Conservation (phyloP, 2,329 filamentous ascomycete species). For the Claviceps sp. region DNA sequence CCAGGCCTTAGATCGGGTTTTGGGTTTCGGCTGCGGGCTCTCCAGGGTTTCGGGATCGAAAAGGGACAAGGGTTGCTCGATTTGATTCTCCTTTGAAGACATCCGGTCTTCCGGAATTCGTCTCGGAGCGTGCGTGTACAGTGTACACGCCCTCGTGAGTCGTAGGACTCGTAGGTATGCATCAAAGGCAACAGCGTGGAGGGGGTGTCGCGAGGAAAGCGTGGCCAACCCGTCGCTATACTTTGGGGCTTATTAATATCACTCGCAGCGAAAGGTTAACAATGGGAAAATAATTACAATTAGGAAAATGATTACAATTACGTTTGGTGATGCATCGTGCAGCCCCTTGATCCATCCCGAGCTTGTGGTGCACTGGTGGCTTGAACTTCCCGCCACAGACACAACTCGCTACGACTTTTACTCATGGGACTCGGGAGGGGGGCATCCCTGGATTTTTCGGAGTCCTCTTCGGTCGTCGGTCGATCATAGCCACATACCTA, state of each 20-base stretch:
- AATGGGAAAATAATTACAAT: not conserved
- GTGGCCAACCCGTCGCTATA: not conserved
- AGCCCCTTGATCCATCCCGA: constrained; percentile 1
- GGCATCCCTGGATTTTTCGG: not conserved
- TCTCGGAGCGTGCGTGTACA: not conserved
- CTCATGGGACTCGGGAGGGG: not conserved
- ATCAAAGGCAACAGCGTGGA: not conserved
- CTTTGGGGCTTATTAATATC: not conserved
- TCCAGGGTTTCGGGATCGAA: too few species aligned
- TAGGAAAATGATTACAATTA: not conserved
- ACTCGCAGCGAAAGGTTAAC: not conserved
- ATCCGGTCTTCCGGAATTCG: not conserved
- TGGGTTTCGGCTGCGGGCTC: too few species aligned
- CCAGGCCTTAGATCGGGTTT: too few species aligned
- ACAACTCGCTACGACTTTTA: not conserved
- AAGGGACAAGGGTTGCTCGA: not conserved
- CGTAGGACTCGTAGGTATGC: not conserved
- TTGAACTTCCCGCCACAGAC: constrained; percentile 1
- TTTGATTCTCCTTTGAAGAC: not conserved
- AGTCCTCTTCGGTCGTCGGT: not conserved
- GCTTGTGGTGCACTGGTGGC: not conserved
- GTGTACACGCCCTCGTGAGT: not conserved
- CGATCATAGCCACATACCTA: not conserved
- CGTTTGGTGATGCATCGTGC: constrained; percentile 1
- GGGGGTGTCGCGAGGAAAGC: constrained; percentile 3